Base-by-base conservation (phyloP, 441 rosid genomes). In the Populus hybrid region DNA sequence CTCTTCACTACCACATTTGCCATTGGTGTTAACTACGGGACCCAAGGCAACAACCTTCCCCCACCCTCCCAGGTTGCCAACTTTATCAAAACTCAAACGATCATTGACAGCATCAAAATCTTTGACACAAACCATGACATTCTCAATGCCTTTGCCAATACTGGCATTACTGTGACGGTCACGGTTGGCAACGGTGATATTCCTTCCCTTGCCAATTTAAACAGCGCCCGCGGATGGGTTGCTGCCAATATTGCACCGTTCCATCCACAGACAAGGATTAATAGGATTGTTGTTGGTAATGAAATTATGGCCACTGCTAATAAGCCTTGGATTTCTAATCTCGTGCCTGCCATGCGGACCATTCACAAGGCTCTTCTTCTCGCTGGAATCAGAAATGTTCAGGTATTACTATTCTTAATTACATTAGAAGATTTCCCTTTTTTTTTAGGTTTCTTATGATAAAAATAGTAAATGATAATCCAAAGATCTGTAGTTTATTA, bases 1-100 rank as follows among this genome's bases (percentile, higher is more conserved):
- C 70, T 78, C 46, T 67, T 81, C 32, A 20, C 70, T 63, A 59
- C 77, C 34, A 50, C 87, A 71, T 81, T 75, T 16, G 77, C 85
- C 75, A 77, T 91, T 76, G 94, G 97, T 40, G 87, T 93, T 71
- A 93, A 93, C 89, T 91, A 93, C 69, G 97, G 97, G n/a, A 85
- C 92, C 30, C 61, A 89, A 59, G 92, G 88, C 23, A 75, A 91
- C 85, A 86, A 91, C 87, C 95, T 93, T 73, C 97, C 93, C 2
- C 84, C 90, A 3, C 94, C 97, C 0, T 64, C 88, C 24, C 84
- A 84, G 78, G 97, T 93, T 36, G 92, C 90, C 30, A 76, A 82
- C 78, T 90, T 93, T 84, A 77, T 93, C 85, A 81, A 86, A 72
- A 81, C 90, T n/a, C 73, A 79, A 73, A 93, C 97, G 65, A 80